phyloP scores from a whole-genome alignment of 2,329 filamentous ascomycete genomes.

The Neoscytalidium dimidiatum region DNA sequence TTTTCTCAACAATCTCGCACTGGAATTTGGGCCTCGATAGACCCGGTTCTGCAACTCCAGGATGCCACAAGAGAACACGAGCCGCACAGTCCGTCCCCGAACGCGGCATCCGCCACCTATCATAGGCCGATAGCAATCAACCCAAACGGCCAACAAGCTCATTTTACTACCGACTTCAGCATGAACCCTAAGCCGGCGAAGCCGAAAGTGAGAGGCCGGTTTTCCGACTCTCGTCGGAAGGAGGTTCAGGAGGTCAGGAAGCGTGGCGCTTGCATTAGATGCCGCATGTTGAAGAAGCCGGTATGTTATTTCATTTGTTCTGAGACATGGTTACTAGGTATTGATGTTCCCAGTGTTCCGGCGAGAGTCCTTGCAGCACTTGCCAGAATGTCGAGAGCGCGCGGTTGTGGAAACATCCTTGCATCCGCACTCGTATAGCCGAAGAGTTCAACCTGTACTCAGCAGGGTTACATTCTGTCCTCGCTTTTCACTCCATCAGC shows the following conservation, averaged over 20 bases:
- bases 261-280: constrained; percentile 62
- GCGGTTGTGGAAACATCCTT: constrained; percentile 62
- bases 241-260: constrained; percentile 63
- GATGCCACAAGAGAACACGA: constrained; percentile 33
- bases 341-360: constrained; percentile 48
- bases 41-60: constrained; percentile 29
- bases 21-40: constrained; percentile 21
- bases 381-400: constrained; percentile 62
- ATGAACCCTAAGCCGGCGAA: constrained; percentile 40
- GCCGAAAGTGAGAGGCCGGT: constrained; percentile 57
- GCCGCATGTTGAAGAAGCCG: constrained; percentile 65
- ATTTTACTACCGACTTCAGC: constrained; percentile 42
- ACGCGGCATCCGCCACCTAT: constrained; percentile 24
- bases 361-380: constrained; percentile 60
- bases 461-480: constrained; percentile 54
- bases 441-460: constrained; percentile 62
- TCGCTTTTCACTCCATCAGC: constrained; percentile 54
- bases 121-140: constrained; percentile 42
- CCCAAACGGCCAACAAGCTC: constrained; percentile 27
- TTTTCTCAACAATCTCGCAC: constrained; percentile 35
- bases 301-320: constrained; percentile 17
- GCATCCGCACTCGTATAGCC: constrained; percentile 59
- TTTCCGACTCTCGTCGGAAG: constrained; percentile 57
- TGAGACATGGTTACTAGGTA: background rate
- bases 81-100: constrained; percentile 18